phyloP scores from a whole-genome alignment of 176 grass and related monocot genomes.

The Rhynchospora tenuis region DNA sequence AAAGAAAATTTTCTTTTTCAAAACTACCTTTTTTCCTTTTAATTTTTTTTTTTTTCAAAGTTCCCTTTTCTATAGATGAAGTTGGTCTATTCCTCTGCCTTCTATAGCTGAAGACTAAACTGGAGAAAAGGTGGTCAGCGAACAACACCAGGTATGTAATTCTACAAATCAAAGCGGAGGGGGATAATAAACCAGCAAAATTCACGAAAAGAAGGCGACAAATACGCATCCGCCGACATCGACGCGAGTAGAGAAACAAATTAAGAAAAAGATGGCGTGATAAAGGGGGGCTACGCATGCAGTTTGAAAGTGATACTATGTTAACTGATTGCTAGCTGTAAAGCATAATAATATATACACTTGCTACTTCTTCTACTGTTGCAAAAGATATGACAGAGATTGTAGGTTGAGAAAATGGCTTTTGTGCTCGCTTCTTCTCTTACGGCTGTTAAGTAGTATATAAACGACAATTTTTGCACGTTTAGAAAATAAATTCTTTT shows the following conservation, averaged over 20 bases:
- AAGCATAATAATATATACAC: background rate
- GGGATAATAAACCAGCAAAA: background rate
- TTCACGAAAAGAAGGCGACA: background rate
- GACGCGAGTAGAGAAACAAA: background rate
- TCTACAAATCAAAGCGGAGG: background rate
- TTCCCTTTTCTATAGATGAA: too few species aligned
- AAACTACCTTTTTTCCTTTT: too few species aligned
- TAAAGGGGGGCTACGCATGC: background rate
- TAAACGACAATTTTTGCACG: background rate
- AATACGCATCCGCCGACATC: background rate
- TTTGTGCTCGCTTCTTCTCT: background rate
- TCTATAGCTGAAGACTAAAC: background rate
- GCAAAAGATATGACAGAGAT: background rate
- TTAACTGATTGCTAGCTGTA: slow-evolving; percentile 4
- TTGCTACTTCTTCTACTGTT: background rate
- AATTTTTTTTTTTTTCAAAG: too few species aligned
- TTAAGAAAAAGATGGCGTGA: slow-evolving; percentile 18
- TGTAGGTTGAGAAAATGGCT: slow-evolving; percentile 2
- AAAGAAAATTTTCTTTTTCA: too few species aligned
- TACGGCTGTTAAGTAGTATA: background rate
- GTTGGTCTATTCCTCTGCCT: too few species aligned
- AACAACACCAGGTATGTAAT: background rate
- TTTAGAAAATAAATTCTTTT: background rate
- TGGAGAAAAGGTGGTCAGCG: background rate
- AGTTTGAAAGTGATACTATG: slow-evolving; percentile 12